A percentile compares a stretch with the other conserved stretches of the same genome.
Conservation (phyloP, 2,329 filamentous ascomycete species). For the Elsinoe fawcettii region DNA sequence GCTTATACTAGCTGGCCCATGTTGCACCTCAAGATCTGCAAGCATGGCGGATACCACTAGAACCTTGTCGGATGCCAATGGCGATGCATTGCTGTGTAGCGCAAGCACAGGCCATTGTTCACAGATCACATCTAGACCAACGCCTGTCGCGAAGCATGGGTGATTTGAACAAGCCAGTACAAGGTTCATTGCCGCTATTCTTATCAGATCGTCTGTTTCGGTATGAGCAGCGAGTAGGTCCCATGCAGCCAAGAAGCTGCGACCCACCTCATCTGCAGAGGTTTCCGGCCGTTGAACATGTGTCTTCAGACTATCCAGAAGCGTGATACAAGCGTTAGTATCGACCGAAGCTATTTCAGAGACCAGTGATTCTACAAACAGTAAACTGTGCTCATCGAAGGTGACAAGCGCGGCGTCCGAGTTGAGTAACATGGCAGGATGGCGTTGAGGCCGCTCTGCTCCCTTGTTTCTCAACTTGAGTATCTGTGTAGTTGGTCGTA, state of each 20-base stretch:
- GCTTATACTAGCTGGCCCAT: no score
- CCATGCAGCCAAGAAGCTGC: not conserved
- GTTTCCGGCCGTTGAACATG: not conserved
- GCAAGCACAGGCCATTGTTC: not conserved
- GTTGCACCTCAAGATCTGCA: not conserved
- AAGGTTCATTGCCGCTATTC: not conserved
- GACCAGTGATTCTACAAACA: not conserved
- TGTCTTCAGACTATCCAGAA: not conserved
- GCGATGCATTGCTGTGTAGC: not conserved
- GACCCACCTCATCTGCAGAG: not conserved
- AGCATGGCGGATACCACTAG: not conserved
- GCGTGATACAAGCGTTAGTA: not conserved
- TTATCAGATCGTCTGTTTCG: not conserved
- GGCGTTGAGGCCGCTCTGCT: not conserved
- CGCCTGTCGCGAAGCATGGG: not conserved
- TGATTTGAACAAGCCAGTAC: conserved; percentile 12
- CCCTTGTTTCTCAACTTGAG: not conserved
- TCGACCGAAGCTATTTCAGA: not conserved
- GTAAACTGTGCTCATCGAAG: not conserved
- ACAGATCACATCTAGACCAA: not conserved
- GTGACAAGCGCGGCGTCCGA: not conserved
- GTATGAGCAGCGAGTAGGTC: not conserved
- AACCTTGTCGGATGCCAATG: not conserved
- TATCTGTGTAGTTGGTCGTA: not conserved
- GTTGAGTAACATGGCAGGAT: not conserved